phyloP scores from a whole-genome alignment of 2,329 filamentous ascomycete species.

The Plenodomus tracheiphilus region DNA sequence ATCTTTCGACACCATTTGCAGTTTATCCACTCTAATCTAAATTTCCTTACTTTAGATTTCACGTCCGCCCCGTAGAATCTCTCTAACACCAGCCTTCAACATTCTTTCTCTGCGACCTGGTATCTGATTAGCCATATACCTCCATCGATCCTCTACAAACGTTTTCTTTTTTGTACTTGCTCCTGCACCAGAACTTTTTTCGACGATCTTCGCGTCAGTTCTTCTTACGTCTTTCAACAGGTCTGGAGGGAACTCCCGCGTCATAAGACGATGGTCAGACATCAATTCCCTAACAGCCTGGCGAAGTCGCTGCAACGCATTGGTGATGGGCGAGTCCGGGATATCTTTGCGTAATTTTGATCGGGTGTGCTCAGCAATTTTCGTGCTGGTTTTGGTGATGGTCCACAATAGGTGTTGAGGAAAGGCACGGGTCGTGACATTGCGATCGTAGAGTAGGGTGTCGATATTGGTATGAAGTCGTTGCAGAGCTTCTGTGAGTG shows the following conservation, averaged over 20 bases:
- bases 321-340: not conserved
- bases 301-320: not conserved
- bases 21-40: not conserved
- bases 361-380: not conserved
- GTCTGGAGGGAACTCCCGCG: not conserved
- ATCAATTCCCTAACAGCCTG: not conserved
- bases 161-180: not conserved
- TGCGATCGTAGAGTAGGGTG: slow-evolving; percentile 1
- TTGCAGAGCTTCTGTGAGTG: slow-evolving; percentile 2
- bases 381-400: not conserved
- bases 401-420: not conserved
- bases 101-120: not conserved
- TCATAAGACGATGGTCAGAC: not conserved
- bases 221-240: not conserved
- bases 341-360: not conserved
- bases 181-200: not conserved
- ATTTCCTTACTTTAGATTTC: not conserved
- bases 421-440: slow-evolving; percentile 1
- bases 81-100: not conserved
- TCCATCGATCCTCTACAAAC: not conserved
- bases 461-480: slow-evolving; percentile 1
- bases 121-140: not conserved
- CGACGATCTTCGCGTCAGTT: not conserved
- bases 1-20: not conserved
- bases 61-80: not conserved